Base-by-base conservation (phyloP, 805 yeast genomes). In the Candida andamanensis region DNA sequence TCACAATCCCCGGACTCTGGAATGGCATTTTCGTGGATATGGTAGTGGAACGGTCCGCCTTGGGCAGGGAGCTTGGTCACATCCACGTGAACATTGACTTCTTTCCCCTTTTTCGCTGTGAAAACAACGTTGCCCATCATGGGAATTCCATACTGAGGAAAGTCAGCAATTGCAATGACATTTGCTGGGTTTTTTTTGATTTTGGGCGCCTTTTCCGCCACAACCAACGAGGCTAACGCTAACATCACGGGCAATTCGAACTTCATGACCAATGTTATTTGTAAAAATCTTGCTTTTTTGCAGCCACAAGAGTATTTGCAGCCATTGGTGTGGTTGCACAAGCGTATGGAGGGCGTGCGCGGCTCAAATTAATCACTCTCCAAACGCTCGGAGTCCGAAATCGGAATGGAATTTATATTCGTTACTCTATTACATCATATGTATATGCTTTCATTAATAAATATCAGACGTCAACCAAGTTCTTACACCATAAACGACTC, bases 401-500 rank as follows among this genome's bases (percentile, higher is more conserved):
- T n/a, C n/a, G n/a, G n/a, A n/a, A n/a, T n/a, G n/a, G n/a, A n/a
- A n/a, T n/a, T n/a, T n/a, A n/a, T n/a, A n/a, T n/a, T n/a, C n/a
- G n/a, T n/a, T n/a, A n/a, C n/a, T n/a, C n/a, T n/a, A n/a, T n/a
- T n/a, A n/a, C n/a, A n/a, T n/a, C n/a, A n/a, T n/a, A 19, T 19
- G 22, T 19, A 19, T 19, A 19, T 19, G 22, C 22, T 9, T 9
- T 19, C 22, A 19, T 19, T 19, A 19, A 19, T 19, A 8, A n/a
- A n/a, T n/a, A n/a, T n/a, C n/a, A n/a, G n/a, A 23, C 12, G 12
- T 23, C 7, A 8, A 11, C 8, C 22, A 19, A 19, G 12, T 13
- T 6, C 9, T 44, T 63, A 89, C 6, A 90, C 96, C 96, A 89
- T 92, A 58, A 92, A 92, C 4, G 96, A 85, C 64, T 92, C 98